Percentiles rank a stretch among this genome's conserved stretches.
Evolutionary conservation across 2,329 filamentous ascomycete species (phyloP).

Genomic region (Ophiostoma himal-ulmi): DNA sequence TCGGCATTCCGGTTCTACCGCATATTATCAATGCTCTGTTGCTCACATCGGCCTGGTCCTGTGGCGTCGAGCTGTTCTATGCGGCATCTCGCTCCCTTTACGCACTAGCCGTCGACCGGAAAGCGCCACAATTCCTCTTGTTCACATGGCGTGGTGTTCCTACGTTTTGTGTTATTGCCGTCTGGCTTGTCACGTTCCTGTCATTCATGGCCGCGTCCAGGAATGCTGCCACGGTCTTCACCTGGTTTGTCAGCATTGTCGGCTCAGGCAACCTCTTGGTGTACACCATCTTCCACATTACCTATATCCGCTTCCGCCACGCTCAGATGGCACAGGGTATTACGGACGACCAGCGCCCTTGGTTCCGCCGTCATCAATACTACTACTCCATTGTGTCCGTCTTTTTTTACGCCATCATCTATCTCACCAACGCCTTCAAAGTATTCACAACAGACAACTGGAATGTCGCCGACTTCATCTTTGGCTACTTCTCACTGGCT

Average conservation of each 20-base stretch:
- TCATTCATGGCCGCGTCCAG: not conserved
- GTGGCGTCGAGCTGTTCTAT: not conserved
- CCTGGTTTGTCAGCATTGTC: not conserved
- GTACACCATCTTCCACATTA: not conserved
- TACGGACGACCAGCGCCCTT: not conserved
- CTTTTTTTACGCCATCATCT: not conserved
- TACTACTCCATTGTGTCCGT: not conserved
- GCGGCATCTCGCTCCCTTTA: not conserved
- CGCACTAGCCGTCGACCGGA: not conserved
- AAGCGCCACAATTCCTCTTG: not conserved
- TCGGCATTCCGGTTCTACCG: not conserved
- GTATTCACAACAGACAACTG: not conserved
- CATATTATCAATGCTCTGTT: not conserved
- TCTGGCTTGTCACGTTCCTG: not conserved
- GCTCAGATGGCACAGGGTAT: not conserved
- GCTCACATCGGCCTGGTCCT: not conserved
- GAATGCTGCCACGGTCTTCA: not conserved
- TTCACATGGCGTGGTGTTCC: not conserved
- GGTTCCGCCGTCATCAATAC: not conserved
- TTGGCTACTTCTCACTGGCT: not conserved
- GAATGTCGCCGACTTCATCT: not conserved
- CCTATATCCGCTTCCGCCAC: conserved; percentile 7
- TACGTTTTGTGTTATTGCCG: not conserved
- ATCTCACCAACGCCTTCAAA: not conserved
- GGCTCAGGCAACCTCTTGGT: not conserved